These are phyloP conservation scores for Xanthoceras sorbifolium DNA, from an alignment of 345 rosid genomes.

Conservation along the genomic window DNA sequence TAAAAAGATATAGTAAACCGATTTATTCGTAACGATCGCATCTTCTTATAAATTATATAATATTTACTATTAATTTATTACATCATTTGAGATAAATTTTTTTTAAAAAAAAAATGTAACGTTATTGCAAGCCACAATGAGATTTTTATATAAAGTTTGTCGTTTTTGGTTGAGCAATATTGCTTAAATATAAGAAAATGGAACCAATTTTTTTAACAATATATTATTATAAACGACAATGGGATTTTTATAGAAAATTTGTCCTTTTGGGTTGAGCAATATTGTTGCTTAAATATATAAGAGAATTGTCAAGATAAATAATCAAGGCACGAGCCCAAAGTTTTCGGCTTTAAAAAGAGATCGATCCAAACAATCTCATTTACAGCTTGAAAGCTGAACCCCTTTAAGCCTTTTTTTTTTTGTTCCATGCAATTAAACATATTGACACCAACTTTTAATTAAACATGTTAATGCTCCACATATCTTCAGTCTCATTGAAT, in stretches of 20 bases:
- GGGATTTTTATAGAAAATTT: not conserved
- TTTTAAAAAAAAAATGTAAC: not conserved
- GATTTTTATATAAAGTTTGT: too few species aligned
- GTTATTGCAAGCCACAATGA: not conserved
- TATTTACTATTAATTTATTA: too few species aligned
- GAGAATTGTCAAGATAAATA: conserved; percentile 7
- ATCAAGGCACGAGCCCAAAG: conserved; percentile 23
- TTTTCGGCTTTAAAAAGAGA: conserved; percentile 40
- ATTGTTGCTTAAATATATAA: not conserved
- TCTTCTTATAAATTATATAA: too few species aligned
- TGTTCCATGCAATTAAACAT: not conserved
- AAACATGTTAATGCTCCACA: conserved; percentile 22
- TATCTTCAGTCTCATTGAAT: conserved; percentile 15
- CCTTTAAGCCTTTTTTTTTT: conserved; percentile 7
- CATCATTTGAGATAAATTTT: too few species aligned
- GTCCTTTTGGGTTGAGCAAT: conserved; percentile 2
- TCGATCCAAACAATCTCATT: conserved; percentile 31
- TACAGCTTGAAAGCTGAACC: conserved; percentile 25
- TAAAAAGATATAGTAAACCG: too few species aligned
- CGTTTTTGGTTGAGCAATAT: not conserved
- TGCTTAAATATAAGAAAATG: not conserved
- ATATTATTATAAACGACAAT: not conserved
- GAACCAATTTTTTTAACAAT: not conserved
- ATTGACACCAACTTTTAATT: not conserved
- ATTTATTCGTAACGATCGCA: too few species aligned